Evolutionary conservation across 2,329 filamentous ascomycete species (phyloP), one percentile per base, ranked within the genome.

Genomic region (Beauveria varroae): DNA sequence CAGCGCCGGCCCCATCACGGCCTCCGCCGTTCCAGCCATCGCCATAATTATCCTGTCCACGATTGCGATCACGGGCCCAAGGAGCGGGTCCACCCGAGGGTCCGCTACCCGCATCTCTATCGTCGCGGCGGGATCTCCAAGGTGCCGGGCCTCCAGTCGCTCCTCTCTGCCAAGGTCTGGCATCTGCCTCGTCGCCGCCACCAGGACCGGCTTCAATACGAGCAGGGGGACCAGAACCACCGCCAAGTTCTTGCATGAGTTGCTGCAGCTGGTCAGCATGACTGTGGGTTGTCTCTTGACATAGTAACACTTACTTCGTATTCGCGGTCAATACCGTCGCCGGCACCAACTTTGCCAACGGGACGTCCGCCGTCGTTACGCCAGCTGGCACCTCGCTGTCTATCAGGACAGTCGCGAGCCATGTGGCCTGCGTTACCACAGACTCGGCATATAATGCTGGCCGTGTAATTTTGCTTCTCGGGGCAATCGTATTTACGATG

Each of bases 401-500:
- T 84, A 71, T 99, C 95, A 51, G 93, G 92, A 84, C 95, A 99
- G 78, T 99, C 95, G 68, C 93, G 88, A 67, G 93, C 95, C 92
- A 99, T 97, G 70, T 99, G 95, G 22, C 95, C 95, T 66, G 95
- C 93, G 73, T 98, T 97, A 68, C 95, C 95, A 78, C 95, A 99
- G 69, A 97, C 90, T 70, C 93, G 93, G 78, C 95, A 99, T 72
- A 99, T 98, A 74, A 99, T 98, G 77, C 92, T 98, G 69, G 95
- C 93, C n/a, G 95, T 99, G 78, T 89, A 98, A 78, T 99, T 99
- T 73, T 93, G 91, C 75, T 95, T 91, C 78, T 99, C 91, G 16
- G 95, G 95, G 69, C 95, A 99, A 73, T 99, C 95, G 74, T 97
- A 98, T 78, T 99, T 99, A 77, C 95, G 89, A 76, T 99, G 95